Evolutionary conservation across 2,329 filamentous ascomycete species (phyloP), one percentile per base, ranked within the genome.

Genomic region (Eurotiales sp.): DNA sequence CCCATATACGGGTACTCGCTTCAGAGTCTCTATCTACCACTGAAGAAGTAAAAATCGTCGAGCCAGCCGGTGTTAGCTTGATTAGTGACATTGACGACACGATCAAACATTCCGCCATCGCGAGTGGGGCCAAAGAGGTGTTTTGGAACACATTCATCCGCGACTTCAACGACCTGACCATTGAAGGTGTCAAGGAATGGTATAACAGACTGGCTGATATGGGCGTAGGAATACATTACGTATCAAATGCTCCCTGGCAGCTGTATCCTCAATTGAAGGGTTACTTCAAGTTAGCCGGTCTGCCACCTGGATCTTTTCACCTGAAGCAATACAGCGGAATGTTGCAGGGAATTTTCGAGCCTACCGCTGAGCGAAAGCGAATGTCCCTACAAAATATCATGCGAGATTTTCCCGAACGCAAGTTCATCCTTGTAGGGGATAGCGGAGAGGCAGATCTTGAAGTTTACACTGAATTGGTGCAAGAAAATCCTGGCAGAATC

Each of bases 171-270:
- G 90, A 92, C 54, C 77, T 97, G 41, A 90, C 84, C 0, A 84
- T 99, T 19, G 86, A 90, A 14, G 93, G 93, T 2, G 91, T 97
- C 17, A 82, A 78, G 52, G 89, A 95, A 56, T 97, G 93, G 92
- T 99, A 97, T 65, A 83, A 77, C 30, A 77, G 77, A 17, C 78
- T 99, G 71, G 80, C 87, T 34, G 77, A 84, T 17, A 83, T 92
- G 73, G 90, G 91, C 15, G 92, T 97, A 21, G 83, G 85, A 60
- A 80, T 99, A 47, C 95, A 99, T 66, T 99, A 99, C 68, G 95
- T 96, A 58, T 99, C 93, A n/a, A 99, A 99, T 70, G 95, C 92
- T 46, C 93, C 93, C 0, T 99, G 95, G 95, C 95, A 99, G 67
- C 79, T 99, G 6, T 99, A 89, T 61, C 93, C 93, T 0, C 83